Evolutionary conservation across 2,329 filamentous ascomycete species (phyloP).

Genomic region (Penicillium sp.): DNA sequence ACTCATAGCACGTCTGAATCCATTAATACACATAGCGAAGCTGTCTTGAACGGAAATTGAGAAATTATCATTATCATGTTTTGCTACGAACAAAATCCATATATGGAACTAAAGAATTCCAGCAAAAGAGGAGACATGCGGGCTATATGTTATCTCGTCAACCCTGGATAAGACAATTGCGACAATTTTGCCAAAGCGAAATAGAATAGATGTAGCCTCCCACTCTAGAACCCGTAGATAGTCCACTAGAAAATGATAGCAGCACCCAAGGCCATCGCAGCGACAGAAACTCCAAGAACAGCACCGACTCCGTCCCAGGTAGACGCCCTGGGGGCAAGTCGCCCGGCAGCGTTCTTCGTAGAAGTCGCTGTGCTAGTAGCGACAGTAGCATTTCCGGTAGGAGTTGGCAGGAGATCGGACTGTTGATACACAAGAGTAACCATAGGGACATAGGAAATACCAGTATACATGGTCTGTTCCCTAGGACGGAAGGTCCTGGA

Average conservation of each 20-base stretch:
- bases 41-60: no score
- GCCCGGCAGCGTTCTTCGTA: slow-evolving; percentile 10
- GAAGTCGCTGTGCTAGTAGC: not conserved
- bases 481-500: not conserved
- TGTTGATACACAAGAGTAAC: slow-evolving; percentile 9
- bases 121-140: no score
- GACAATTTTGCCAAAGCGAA: not conserved
- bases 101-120: no score
- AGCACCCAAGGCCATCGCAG: slow-evolving; percentile 8
- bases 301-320: slow-evolving; percentile 3
- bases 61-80: no score
- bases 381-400: not conserved
- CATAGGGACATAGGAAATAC: not conserved
- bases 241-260: slow-evolving; percentile 1
- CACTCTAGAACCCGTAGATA: not conserved
- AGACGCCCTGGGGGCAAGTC: not conserved
- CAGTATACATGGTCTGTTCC: not conserved
- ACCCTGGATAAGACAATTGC: not conserved
- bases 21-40: no score
- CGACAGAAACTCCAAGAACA: slow-evolving; percentile 3
- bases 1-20: no score
- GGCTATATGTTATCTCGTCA: no score
- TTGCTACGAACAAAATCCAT: no score
- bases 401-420: slow-evolving; percentile 3
- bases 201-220: not conserved